phyloP scores from a whole-genome alignment of 768 basidiomycete species.

The Psilocybe cubensis region DNA sequence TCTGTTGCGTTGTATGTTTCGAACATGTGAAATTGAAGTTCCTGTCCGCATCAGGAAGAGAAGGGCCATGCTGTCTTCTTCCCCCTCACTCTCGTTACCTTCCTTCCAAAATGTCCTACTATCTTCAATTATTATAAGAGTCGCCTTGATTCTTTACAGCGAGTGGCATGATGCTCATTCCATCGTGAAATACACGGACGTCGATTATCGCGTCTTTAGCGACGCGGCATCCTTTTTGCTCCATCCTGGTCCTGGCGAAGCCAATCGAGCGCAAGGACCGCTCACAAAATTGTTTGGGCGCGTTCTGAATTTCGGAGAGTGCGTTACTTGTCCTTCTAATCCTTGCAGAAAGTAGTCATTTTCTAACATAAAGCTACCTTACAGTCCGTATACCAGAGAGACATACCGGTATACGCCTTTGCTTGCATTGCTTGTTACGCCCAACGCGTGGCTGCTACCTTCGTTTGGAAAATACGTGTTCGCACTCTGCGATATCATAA shows the following conservation, averaged over 20 bases:
- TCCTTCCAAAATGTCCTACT: slow-evolving; percentile 59
- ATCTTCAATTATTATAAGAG: slow-evolving; percentile 59
- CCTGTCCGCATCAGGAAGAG: background rate
- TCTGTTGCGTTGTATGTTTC: background rate
- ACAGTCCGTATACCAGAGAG: slow-evolving; percentile 85
- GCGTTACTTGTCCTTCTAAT: slow-evolving; percentile 34
- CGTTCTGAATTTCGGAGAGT: slow-evolving; percentile 69
- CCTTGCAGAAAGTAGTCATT: background rate
- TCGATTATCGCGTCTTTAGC: slow-evolving; percentile 95
- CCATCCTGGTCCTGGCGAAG: slow-evolving; percentile 41
- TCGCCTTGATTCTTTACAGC: slow-evolving; percentile 80
- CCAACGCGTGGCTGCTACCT: slow-evolving; percentile 80
- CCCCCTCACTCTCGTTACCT: slow-evolving; percentile 24
- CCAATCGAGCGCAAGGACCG: slow-evolving; percentile 66
- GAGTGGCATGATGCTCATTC: slow-evolving; percentile 89
- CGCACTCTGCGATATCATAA: slow-evolving; percentile 78
- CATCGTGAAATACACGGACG: slow-evolving; percentile 94
- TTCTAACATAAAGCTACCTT: slow-evolving; percentile 10
- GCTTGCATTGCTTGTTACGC: slow-evolving; percentile 79
- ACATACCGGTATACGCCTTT: slow-evolving; percentile 98
- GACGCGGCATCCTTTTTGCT: slow-evolving; percentile 83
- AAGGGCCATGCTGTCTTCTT: slow-evolving; percentile 17
- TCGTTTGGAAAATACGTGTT: slow-evolving; percentile 94
- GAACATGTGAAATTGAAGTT: background rate
- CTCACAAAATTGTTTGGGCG: slow-evolving; percentile 40